Percentiles rank a stretch among this genome's conserved stretches.
These are phyloP conservation scores for Russula dissimulans DNA, from an alignment of 768 basidiomycete genomes.

Conservation along the genomic window DNA sequence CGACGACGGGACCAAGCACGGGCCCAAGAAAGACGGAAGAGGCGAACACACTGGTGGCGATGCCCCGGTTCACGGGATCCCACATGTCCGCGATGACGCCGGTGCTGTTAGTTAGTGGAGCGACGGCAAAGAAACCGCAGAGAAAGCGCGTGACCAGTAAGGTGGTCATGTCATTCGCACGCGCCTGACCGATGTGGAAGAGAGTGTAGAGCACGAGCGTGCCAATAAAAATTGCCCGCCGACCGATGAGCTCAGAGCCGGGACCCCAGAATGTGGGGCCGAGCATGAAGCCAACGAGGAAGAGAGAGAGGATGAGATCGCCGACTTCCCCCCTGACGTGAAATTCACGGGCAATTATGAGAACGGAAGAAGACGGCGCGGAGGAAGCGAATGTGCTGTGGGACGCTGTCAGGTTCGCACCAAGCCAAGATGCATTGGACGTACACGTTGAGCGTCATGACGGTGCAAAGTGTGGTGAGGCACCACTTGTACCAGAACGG, in stretches of 20 bases:
- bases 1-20: conserved; percentile 22
- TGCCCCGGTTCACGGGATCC: conserved; percentile 21
- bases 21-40: conserved; percentile 22
- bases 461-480: conserved; percentile 2
- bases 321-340: conserved; percentile 19
- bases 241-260: conserved; percentile 19
- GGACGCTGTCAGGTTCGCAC: not conserved
- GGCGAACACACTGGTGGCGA: conserved; percentile 19
- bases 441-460: conserved; percentile 16
- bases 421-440: not conserved
- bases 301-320: conserved; percentile 18
- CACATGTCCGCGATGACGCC: conserved; percentile 25
- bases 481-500: conserved; percentile 10
- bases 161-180: conserved; percentile 15
- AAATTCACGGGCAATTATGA: conserved; percentile 16
- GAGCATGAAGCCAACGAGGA: conserved; percentile 20
- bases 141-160: conserved; percentile 22
- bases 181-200: conserved; percentile 12
- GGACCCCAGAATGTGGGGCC: conserved; percentile 21
- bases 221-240: conserved; percentile 14
- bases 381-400: conserved; percentile 23
- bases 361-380: conserved; percentile 15
- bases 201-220: conserved; percentile 2
- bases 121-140: conserved; percentile 20
- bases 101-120: conserved; percentile 20